Base-by-base conservation (phyloP, 2,329 filamentous ascomycete species). In the Clonostachys rhizophaga region DNA sequence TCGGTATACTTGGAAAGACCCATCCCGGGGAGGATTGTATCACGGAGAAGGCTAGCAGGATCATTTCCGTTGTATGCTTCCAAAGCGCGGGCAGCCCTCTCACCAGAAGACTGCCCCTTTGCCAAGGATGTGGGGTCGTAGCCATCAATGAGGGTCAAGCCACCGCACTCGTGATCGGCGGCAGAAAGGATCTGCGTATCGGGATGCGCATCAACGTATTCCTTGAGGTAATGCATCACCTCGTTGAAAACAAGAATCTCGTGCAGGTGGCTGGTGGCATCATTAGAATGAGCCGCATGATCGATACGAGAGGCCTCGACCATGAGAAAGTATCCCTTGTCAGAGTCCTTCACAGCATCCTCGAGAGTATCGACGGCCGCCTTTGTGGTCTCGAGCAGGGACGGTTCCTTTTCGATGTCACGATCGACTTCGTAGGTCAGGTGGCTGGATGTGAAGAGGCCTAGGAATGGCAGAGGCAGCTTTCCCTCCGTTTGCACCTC, bases 111-210 rank as follows among this genome's bases (percentile, higher is more conserved):
- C 44, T 53, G 50, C 11, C 49, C 52, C 12, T 43, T 42, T 14
- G 51, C 44, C 24, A 56, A 44, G 14, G 50, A 50, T 20, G 42
- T 47, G 11, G 54, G 56, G 45, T 58, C 47, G 45, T 50, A 58
- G 45, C 47, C 43, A 43, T 52, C 49, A 6, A 42, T 40, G 36
- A 56, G 50, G 17, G 56, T 58, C 5, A 58, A 50, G n/a, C 56
- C 56, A 24, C 55, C 56, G 44, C 48, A 52, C 48, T 57, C 56
- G 47, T 57, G 55, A 45, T 57, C 52, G n/a, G 54, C 55, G 7
- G 56, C 56, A 7, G 55, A 58, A 30, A 58, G 50, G 24, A 57
- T 42, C 52, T 58, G 55, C 12, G 55, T 58, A 47, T 58, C 52
- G 11, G 51, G 48, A 49, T 55, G 46, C 16, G 49, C 24, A 39